Conservation (phyloP, 1,284 basidiomycete species). For the Cryptococcus floricola region DNA sequence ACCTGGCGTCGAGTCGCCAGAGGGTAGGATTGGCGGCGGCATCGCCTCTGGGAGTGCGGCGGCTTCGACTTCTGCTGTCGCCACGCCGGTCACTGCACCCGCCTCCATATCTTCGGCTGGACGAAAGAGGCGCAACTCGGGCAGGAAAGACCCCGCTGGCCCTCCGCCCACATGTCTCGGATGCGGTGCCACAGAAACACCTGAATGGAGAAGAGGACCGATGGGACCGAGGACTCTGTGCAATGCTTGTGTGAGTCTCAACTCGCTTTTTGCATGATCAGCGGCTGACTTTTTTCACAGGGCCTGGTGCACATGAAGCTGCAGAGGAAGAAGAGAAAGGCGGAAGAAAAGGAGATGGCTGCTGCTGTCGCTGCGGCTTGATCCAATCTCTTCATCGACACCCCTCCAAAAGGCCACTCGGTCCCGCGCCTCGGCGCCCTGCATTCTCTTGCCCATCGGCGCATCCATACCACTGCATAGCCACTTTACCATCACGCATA, state of each 20-base stretch:
- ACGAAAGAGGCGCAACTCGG: conserved; percentile 8
- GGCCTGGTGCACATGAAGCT: conserved; percentile 47
- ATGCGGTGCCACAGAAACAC: conserved; percentile 48
- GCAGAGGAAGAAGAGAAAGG: conserved; percentile 40
- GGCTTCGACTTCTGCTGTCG: no score
- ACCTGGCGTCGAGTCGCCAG: no score
- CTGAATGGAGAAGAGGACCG: conserved; percentile 49
- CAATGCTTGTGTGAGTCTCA: conserved; percentile 46
- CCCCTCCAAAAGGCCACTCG: no score
- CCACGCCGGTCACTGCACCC: no score
- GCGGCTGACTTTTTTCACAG: conserved; percentile 15
- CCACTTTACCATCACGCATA: no score
- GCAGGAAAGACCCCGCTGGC: conserved; percentile 6
- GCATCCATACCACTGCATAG: no score
- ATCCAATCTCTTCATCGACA: no score
- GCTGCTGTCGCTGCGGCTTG: conserved; percentile 8
- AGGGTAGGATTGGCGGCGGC: no score
- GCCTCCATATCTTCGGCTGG: not conserved
- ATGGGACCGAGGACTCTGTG: conserved; percentile 48
- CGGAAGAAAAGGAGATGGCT: conserved; percentile 36
- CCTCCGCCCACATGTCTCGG: conserved; percentile 37
- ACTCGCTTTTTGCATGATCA: not conserved
- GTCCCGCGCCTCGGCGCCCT: no score
- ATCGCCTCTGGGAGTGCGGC: no score
- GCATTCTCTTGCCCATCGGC: no score